Base-by-base conservation (phyloP, 805 yeast species). In the Candida silvicultrix region DNA sequence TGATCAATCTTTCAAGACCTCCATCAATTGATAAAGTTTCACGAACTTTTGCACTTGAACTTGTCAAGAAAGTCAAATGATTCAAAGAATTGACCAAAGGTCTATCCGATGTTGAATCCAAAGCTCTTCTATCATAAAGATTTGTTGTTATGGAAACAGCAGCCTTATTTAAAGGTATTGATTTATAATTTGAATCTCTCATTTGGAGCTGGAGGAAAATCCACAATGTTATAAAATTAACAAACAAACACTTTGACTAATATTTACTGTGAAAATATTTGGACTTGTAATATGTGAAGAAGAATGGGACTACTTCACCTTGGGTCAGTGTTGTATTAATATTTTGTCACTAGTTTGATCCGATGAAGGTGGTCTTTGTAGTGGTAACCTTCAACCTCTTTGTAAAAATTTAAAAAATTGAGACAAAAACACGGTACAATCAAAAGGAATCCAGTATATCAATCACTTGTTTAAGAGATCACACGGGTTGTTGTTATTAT, bases 81-180 rank as follows among this genome's bases (percentile, higher is more conserved):
- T 90, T 92, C 56, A 92, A 70, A 8, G 97, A 88, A 71, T 89
- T 89, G 49, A 94, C 94, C 47, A 92, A 72, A 1, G 99, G 97
- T 54, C 85, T 80, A 60, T 88, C 90, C 25, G 89, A 80, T 2
- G 96, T 85, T 51, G 90, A 86, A 62, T 94, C 98, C 44, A 92
- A 72, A 0, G 98, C 97, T 43, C 98, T 69, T 48, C 98, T 69
- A 66, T 92, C 98, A 62, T 92, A 92, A 28, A 92, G 77, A 19
- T 92, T 81, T 23, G 96, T 80, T 8, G 96, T 84, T 49, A 92
- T 89, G 23, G 90, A 81, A 25, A 90, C 88, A n/a, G 96, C 89
- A 4, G 99, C 97, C 62, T 84, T 77, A 69, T 92, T 94, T 45
- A 81, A 77, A 43, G 82, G 66, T 42, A 89, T 78, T 20, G 90